phyloP scores from a whole-genome alignment of 2,329 filamentous ascomycete species.

The Aschersonia sp. region DNA sequence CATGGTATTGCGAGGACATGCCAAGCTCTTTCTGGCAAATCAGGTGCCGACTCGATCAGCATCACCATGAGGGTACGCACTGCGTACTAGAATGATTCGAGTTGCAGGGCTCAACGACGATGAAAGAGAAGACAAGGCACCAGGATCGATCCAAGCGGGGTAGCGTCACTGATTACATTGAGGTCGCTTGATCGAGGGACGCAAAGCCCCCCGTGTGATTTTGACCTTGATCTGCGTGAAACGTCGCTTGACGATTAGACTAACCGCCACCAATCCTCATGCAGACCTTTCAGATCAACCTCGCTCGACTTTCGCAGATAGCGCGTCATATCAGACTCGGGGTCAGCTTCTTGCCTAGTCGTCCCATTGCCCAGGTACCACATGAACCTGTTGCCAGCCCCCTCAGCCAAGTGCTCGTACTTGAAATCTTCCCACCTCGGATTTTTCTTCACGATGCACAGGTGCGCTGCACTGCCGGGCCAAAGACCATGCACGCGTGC shows the following conservation, averaged over 20 bases:
- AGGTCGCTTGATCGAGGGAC: too few relatives aligned
- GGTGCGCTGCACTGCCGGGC: conserved; percentile 52
- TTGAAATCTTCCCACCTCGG: conserved; percentile 43
- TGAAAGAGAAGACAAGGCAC: too few relatives aligned
- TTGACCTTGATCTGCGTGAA: too few relatives aligned
- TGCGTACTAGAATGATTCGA: too few relatives aligned
- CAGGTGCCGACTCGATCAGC: too few relatives aligned
- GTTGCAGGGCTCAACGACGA: too few relatives aligned
- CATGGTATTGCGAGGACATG: too few relatives aligned
- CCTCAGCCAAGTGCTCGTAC: conserved; percentile 28
- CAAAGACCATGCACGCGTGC: conserved; percentile 53
- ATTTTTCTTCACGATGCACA: conserved; percentile 40
- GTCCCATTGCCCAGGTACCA: conserved; percentile 57
- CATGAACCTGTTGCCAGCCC: conserved; percentile 33
- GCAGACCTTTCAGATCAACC: conserved; percentile 44
- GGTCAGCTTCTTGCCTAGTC: conserved; percentile 42
- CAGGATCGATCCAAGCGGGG: too few relatives aligned
- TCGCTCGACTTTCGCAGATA: conserved; percentile 44
- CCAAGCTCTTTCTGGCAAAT: too few relatives aligned
- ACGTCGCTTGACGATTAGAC: neutral
- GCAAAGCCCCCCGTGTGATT: too few relatives aligned
- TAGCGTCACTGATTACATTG: too few relatives aligned
- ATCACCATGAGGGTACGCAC: too few relatives aligned
- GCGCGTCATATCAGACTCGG: conserved; percentile 43
- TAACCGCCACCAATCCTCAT: conserved; percentile 51